Evolutionary conservation across 2,329 filamentous ascomycete species (phyloP).

Genomic region (Trichoderma endophyticum): DNA sequence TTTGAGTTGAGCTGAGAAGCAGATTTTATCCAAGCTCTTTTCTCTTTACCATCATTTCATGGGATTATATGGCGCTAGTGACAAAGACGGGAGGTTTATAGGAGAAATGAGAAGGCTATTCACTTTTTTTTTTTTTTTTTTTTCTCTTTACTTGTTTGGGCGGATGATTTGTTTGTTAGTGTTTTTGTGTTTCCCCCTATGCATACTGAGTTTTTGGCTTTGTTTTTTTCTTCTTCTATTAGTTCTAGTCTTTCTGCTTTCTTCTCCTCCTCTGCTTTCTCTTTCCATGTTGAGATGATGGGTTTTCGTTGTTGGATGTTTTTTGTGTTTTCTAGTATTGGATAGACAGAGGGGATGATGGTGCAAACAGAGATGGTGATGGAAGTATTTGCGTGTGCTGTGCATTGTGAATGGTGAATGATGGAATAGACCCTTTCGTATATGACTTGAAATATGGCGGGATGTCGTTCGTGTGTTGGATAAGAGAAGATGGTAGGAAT

Average conservation of each 20-base stretch:
- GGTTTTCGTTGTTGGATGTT: slow-evolving; percentile 14
- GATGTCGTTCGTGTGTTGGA: background rate
- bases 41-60: slow-evolving; percentile 21
- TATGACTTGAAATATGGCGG: background rate
- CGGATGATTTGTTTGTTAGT: background rate
- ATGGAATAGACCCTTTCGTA: background rate
- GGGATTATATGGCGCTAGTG: slow-evolving; percentile 30
- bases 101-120: slow-evolving; percentile 9
- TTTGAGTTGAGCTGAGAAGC: background rate
- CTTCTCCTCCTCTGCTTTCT: background rate
- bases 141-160: background rate
- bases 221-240: slow-evolving; percentile 5
- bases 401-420: background rate
- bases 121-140: background rate
- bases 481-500: background rate
- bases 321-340: slow-evolving; percentile 8
- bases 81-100: slow-evolving; percentile 23
- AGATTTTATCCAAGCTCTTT: background rate
- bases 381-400: background rate
- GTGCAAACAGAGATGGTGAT: slow-evolving; percentile 20
- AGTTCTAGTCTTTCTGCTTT: slow-evolving; percentile 3
- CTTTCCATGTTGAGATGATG: slow-evolving; percentile 14
- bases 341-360: slow-evolving; percentile 17
- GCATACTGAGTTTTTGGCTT: slow-evolving; percentile 2
- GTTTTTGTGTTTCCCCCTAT: background rate